phyloP scores from a whole-genome alignment of 768 basidiomycete species.

The Leucogyrophana mollusca region DNA sequence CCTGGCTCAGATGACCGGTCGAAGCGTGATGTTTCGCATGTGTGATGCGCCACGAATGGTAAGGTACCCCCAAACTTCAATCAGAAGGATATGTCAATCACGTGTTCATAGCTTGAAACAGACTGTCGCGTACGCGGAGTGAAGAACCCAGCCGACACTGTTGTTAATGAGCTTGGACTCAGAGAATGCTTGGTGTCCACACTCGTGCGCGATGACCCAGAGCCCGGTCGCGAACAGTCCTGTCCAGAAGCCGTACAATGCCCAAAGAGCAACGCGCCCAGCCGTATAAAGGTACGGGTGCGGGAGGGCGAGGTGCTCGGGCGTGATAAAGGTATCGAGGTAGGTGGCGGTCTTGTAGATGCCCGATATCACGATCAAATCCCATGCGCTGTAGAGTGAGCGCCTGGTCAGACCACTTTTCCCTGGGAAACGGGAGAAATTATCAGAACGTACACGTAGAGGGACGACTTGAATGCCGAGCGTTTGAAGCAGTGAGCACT shows the following conservation, averaged over 20 bases:
- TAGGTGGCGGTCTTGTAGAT: constrained; percentile 68
- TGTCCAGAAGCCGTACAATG: constrained; percentile 74
- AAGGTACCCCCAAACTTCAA: constrained; percentile 86
- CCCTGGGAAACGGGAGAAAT: neutral
- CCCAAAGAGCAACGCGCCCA: constrained; percentile 70
- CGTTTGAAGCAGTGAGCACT: constrained; percentile 90
- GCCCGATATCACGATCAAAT: constrained; percentile 64
- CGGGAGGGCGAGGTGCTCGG: constrained; percentile 52
- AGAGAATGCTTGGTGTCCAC: constrained; percentile 96
- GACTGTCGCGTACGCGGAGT: constrained; percentile 66
- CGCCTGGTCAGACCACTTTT: constrained; percentile 9
- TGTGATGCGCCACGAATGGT: constrained; percentile 93
- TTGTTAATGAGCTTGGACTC: constrained; percentile 91
- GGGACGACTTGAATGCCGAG: constrained; percentile 74
- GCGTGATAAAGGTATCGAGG: constrained; percentile 62
- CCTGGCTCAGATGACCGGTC: constrained; percentile 89
- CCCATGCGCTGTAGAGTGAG: constrained; percentile 57
- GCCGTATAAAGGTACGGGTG: constrained; percentile 61
- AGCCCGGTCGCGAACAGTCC: constrained; percentile 90
- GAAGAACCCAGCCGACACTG: constrained; percentile 87
- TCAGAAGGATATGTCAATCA: constrained; percentile 19
- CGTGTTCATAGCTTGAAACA: constrained; percentile 14
- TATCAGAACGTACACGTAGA: constrained; percentile 63
- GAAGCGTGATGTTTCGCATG: constrained; percentile 96
- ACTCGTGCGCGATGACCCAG: constrained; percentile 95